Base-by-base conservation (phyloP, 176 grass and related monocot species). In the Canna indica region DNA sequence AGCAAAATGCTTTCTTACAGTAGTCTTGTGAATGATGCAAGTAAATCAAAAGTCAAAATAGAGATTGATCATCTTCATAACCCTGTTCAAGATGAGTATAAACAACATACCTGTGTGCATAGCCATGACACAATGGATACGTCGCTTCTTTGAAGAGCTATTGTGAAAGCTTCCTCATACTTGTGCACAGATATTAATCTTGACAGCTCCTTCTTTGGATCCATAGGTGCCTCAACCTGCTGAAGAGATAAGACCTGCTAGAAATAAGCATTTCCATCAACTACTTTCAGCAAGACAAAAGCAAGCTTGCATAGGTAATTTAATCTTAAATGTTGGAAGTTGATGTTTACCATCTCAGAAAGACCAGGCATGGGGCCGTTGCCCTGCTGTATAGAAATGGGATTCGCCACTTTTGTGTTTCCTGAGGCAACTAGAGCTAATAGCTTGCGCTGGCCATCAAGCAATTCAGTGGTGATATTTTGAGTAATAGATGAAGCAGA, bases 101-200 rank as follows among this genome's bases (percentile, higher is more conserved):
- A 63, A 14, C 7, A 66, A 66, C 63, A 25, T 3, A 97, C 94
- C 88, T 92, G 94, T 62, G 86, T 83, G 57, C 89, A 97, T 47
- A 97, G 64, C 94, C 86, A 90, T 76, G 94, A 97, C 36, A 97
- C 94, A 38, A 97, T 72, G 42, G 82, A 83, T 42, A 97, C 75
- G 0, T 97, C 89, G 20, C 81, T 85, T 84, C 84, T 90, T 81
- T 97, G 94, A 78, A 97, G 94, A 56, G 94, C 84, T 77, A 90
- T 78, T 12, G 86, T 97, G 73, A 97, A 97, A 60, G 94, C 84
- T 54, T 97, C 94, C 6, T 93, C 86, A 25, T 81, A 88, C 67
- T 97, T 97, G 20, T 17, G 80, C 66, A 90, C 89, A 33, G 79
- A 74, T 68, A 90, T 84, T 52, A 97, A 67, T 65, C 84, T 80